phyloP scores from a whole-genome alignment of 257 asterid species.

The Rhazya stricta region DNA sequence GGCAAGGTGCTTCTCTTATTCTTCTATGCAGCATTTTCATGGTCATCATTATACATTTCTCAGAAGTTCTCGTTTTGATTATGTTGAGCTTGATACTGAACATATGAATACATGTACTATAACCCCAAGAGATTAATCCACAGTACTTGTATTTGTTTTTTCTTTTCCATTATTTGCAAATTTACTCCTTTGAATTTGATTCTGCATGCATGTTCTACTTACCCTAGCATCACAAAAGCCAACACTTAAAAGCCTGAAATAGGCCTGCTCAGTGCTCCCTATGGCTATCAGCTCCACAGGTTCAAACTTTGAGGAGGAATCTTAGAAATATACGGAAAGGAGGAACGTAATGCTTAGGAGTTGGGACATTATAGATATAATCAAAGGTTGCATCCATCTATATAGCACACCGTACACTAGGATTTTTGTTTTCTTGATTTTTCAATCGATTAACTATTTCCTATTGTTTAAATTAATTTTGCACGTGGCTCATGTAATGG shows the following conservation, averaged over 20 bases:
- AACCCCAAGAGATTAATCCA: no score
- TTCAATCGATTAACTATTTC: background rate
- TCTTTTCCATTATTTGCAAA: background rate
- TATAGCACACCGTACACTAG: background rate
- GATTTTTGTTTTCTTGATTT: background rate
- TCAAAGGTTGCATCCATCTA: background rate
- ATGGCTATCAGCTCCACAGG: background rate
- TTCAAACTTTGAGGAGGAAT: constrained; percentile 4
- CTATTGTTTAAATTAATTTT: background rate
- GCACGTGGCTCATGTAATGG: constrained; percentile 26
- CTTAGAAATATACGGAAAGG: background rate
- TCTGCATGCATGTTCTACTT: background rate
- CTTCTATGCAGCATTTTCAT: background rate
- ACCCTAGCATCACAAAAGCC: constrained; percentile 1
- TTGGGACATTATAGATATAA: background rate
- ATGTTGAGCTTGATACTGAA: background rate
- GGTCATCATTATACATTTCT: no score
- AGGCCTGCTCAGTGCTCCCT: background rate
- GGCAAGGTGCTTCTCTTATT: constrained; percentile 60
- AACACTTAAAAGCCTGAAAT: background rate
- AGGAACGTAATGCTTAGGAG: background rate
- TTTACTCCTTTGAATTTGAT: background rate
- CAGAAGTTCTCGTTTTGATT: background rate
- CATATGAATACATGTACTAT: background rate
- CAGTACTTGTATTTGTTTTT: background rate